phyloP scores from a whole-genome alignment of 805 yeast genomes.

The Suhomyces kilbournensis region DNA sequence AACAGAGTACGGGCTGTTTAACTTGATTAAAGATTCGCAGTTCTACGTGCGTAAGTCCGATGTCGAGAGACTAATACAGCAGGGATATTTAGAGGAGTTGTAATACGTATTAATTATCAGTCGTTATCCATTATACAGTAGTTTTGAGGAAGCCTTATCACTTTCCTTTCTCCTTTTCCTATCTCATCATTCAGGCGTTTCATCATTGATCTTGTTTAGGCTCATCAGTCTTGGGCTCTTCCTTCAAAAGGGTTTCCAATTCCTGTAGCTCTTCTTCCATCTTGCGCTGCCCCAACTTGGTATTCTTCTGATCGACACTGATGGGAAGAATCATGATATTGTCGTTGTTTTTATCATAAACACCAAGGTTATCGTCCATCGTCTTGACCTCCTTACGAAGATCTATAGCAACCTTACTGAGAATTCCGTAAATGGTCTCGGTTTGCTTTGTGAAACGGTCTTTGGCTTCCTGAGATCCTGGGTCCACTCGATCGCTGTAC shows the following conservation, averaged over 20 bases:
- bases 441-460: conserved; percentile 44
- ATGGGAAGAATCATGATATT: conserved; percentile 60
- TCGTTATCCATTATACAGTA: neutral
- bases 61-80: conserved; percentile 90
- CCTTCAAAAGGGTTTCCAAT: conserved; percentile 11
- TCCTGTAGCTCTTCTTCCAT: conserved; percentile 44
- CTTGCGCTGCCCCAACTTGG: conserved; percentile 60
- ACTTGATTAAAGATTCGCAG: conserved; percentile 88
- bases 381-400: conserved; percentile 65
- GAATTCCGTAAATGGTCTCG: conserved; percentile 47
- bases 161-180: neutral
- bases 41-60: conserved; percentile 92
- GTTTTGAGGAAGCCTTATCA: neutral
- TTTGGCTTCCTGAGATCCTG: conserved; percentile 25
- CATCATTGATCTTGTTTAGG: neutral
- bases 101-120: conserved; percentile 16
- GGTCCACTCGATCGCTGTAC: conserved; percentile 24
- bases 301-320: conserved; percentile 65
- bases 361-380: conserved; percentile 58
- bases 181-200: neutral
- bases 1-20: conserved; percentile 95
- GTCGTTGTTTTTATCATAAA: conserved; percentile 42
- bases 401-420: conserved; percentile 57
- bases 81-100: conserved; percentile 83
- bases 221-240: neutral